These are phyloP conservation scores for Monilinia vaccinii-corymbosi DNA, from an alignment of 2,329 filamentous ascomycete genomes.

Conservation along the genomic window DNA sequence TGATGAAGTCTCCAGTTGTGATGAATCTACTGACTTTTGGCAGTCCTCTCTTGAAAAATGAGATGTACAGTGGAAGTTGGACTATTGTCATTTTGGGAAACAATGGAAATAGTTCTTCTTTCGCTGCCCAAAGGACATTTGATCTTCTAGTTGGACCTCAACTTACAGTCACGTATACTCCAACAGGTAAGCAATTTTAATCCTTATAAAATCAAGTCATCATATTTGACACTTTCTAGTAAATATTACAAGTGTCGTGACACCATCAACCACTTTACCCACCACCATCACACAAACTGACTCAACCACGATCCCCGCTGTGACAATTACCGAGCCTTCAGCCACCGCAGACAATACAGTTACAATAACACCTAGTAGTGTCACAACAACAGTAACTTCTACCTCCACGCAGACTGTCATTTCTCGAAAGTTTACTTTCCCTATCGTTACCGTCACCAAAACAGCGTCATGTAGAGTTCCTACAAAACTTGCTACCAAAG, in stretches of 20 bases:
- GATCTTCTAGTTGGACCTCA: slow-evolving; percentile 2
- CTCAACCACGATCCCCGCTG: not conserved
- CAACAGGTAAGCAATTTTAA: not conserved
- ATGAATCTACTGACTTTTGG: not conserved
- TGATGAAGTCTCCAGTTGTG: not conserved
- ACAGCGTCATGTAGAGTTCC: slow-evolving; percentile 5
- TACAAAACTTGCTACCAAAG: not conserved
- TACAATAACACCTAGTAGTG: not conserved
- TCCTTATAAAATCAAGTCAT: not conserved
- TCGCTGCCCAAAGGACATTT: slow-evolving; percentile 8
- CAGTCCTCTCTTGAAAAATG: slow-evolving; percentile 1
- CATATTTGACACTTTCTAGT: not conserved
- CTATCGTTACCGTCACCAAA: not conserved
- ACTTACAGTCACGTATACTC: not conserved
- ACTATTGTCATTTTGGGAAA: slow-evolving; percentile 6
- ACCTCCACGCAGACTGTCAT: slow-evolving; percentile 1
- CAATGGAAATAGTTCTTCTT: slow-evolving; percentile 3
- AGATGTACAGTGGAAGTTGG: slow-evolving; percentile 8
- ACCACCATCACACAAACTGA: not conserved
- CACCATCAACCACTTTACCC: slow-evolving; percentile 1
- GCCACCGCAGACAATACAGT: not conserved
- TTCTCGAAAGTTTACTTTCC: slow-evolving; percentile 2
- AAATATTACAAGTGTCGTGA: slow-evolving; percentile 2
- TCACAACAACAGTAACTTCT: not conserved
- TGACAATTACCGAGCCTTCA: not conserved